A percentile compares a stretch with the other conserved stretches of the same genome.
Evolutionary conservation across 192 early-diverging fungal species (phyloP).

Genomic region (Coemansia sp.): DNA sequence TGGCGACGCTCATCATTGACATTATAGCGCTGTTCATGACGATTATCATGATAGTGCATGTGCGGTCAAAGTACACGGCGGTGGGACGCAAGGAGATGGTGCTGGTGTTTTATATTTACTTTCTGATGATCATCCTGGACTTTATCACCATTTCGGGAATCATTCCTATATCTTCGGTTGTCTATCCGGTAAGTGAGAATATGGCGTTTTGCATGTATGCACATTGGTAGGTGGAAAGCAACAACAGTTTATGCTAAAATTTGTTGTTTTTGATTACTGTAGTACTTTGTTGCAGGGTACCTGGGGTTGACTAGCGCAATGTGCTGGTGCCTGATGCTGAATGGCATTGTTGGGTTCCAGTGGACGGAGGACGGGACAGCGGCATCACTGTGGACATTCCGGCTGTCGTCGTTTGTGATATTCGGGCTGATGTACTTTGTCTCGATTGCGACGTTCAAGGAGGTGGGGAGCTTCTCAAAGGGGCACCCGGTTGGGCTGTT

Average conservation of each 20-base stretch:
- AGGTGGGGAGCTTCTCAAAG: conserved; percentile 60
- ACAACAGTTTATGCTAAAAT: neutral
- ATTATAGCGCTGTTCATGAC: conserved; percentile 94
- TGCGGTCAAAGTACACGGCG: conserved; percentile 97
- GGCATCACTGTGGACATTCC: conserved; percentile 92
- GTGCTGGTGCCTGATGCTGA: conserved; percentile 90
- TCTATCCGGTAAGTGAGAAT: conserved; percentile 63
- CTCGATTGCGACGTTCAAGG: conserved; percentile 79
- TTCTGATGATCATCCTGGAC: conserved; percentile 80
- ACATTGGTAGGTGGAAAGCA: neutral
- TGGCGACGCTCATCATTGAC: conserved; percentile 93
- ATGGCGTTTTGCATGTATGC: neutral
- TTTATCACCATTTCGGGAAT: conserved; percentile 91
- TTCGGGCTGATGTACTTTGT: conserved; percentile 78
- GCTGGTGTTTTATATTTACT: conserved; percentile 98
- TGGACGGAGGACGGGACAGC: conserved; percentile 96
- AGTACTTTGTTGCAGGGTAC: conserved; percentile 85
- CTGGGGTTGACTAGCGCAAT: conserved; percentile 79
- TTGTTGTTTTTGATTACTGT: conserved; percentile 3
- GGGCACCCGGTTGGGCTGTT: conserved; percentile 72
- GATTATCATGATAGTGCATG: conserved; percentile 97
- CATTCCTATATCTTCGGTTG: conserved; percentile 76
- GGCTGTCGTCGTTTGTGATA: conserved; percentile 77
- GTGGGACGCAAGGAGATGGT: conserved; percentile 99
- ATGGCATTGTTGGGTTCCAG: conserved; percentile 96